phyloP scores from a whole-genome alignment of 805 yeast species.

The Candida mattraensis region DNA sequence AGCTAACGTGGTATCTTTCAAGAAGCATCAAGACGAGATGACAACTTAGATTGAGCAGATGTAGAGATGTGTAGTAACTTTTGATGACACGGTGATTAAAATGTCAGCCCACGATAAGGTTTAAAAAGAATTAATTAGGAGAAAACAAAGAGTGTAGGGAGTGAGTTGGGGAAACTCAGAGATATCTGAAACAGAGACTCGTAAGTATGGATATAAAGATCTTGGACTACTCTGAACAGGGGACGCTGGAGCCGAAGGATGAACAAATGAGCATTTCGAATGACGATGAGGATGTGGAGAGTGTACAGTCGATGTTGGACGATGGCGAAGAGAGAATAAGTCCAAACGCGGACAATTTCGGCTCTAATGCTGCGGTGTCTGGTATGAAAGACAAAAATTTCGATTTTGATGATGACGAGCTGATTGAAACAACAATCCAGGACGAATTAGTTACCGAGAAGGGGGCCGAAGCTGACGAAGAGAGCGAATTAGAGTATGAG shows the following conservation, averaged over 20 bases:
- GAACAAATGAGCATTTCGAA: slow-evolving; percentile 6
- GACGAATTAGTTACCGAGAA: slow-evolving; percentile 1
- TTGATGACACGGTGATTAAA: too few species aligned
- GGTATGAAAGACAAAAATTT: neutral
- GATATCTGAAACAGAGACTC: too few species aligned
- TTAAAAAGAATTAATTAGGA: too few species aligned
- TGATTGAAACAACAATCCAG: slow-evolving; percentile 5
- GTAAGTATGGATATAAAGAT: too few species aligned
- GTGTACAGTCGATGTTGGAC: slow-evolving; percentile 11
- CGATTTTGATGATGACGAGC: slow-evolving; percentile 25
- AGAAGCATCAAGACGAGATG: too few species aligned
- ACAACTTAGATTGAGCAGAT: too few species aligned
- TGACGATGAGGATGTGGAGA: slow-evolving; percentile 15
- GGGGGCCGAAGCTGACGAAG: slow-evolving; percentile 11
- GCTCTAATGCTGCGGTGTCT: slow-evolving; percentile 1
- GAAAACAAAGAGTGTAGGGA: too few species aligned
- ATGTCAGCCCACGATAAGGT: too few species aligned
- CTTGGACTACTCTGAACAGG: too few species aligned
- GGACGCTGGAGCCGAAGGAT: slow-evolving; percentile 1
- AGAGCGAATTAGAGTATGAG: slow-evolving; percentile 34
- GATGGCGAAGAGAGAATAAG: slow-evolving; percentile 8
- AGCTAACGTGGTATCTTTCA: too few species aligned
- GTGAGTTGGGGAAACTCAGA: too few species aligned
- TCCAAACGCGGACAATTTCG: slow-evolving; percentile 12
- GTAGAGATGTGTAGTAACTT: too few species aligned